Conservation (phyloP, 1,284 basidiomycete genomes). For the Rhodotorula sp. region DNA sequence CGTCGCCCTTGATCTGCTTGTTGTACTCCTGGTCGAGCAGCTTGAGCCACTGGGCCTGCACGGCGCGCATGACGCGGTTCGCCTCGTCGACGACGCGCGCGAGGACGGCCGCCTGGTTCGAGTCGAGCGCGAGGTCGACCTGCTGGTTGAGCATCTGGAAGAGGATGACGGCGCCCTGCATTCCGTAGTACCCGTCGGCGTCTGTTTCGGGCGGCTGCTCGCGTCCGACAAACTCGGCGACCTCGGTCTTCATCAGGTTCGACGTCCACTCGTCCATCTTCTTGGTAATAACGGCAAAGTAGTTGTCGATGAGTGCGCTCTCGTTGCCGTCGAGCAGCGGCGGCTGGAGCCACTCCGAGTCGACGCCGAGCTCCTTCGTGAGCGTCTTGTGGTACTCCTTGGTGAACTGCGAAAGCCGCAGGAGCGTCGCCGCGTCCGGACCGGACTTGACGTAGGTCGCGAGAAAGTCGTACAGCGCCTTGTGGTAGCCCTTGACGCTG, state of each 20-base stretch:
- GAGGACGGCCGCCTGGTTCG: conserved; percentile 90
- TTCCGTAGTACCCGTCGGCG: conserved; percentile 84
- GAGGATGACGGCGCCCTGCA: conserved; percentile 88
- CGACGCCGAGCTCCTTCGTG: conserved; percentile 80
- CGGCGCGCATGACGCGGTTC: conserved; percentile 84
- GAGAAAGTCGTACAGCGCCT: conserved; percentile 75
- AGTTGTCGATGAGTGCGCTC: conserved; percentile 91
- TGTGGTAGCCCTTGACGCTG: conserved; percentile 90
- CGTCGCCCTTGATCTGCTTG: conserved; percentile 60
- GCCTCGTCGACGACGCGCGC: conserved; percentile 86
- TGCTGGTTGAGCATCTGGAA: conserved; percentile 96
- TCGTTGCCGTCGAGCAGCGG: conserved; percentile 91
- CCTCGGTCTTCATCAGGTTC: conserved; percentile 90
- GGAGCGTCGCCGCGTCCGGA: conserved; percentile 80
- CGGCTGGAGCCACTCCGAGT: conserved; percentile 78
- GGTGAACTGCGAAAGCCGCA: conserved; percentile 86
- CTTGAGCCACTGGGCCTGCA: conserved; percentile 85
- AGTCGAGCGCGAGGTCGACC: conserved; percentile 90
- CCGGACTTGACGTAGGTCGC: conserved; percentile 66
- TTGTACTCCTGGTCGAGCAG: conserved; percentile 83
- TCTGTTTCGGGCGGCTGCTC: conserved; percentile 85
- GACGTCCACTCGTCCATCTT: conserved; percentile 97
- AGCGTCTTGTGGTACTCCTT: conserved; percentile 94
- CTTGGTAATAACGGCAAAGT: conserved; percentile 85
- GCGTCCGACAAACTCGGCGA: conserved; percentile 78